These are phyloP conservation scores for Lineolata rhizophorae DNA, from an alignment of 495 filamentous ascomycete species.

Conservation along the genomic window DNA sequence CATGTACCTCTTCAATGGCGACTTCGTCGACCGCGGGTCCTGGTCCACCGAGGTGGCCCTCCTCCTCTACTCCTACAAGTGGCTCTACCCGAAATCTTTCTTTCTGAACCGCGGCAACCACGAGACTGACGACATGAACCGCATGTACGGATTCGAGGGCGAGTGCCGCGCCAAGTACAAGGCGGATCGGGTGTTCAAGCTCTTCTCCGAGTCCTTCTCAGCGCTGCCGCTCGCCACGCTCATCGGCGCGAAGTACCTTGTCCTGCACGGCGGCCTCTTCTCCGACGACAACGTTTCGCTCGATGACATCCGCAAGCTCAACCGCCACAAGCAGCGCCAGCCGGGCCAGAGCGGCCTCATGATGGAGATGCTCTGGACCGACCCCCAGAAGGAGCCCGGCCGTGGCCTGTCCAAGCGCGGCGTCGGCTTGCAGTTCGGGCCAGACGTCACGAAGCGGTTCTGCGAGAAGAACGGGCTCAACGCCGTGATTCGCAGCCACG, in stretches of 20 bases:
- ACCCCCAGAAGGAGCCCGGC: conserved; percentile 69
- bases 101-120: conserved; percentile 98
- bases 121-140: conserved; percentile 99
- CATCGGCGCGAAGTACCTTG: conserved; percentile 78
- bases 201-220: conserved; percentile 97
- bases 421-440: conserved; percentile 89
- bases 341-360: conserved; percentile 91
- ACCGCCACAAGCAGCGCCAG: conserved; percentile 80
- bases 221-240: conserved; percentile 82
- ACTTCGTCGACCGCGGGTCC: conserved; percentile 93
- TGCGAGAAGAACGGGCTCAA: conserved; percentile 89
- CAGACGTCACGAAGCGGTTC: conserved; percentile 91
- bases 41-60: conserved; percentile 96
- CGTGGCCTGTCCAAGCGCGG: conserved; percentile 90
- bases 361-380: conserved; percentile 99
- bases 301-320: conserved; percentile 80
- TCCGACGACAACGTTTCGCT: conserved; percentile 86
- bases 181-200: conserved; percentile 74
- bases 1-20: conserved; percentile 93
- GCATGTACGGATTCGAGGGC: conserved; percentile 94
- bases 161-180: conserved; percentile 95
- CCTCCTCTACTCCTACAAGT: conserved; percentile 90
- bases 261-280: conserved; percentile 90
- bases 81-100: conserved; percentile 66
- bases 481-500: conserved; percentile 89